phyloP scores from a whole-genome alignment of 2,329 filamentous ascomycete genomes.

The Colletotrichum chrysophilum region DNA sequence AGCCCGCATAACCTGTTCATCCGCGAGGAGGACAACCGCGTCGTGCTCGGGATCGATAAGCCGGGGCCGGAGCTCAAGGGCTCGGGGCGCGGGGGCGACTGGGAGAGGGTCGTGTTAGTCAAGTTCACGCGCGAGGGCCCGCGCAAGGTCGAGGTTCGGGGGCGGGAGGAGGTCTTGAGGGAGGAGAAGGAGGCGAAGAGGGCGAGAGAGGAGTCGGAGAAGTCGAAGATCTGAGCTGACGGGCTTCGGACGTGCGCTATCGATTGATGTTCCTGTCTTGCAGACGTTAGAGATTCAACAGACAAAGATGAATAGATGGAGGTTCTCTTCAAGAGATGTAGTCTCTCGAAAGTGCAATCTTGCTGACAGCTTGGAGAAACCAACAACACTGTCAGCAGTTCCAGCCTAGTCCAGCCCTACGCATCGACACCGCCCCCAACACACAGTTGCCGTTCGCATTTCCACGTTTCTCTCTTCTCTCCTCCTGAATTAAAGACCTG shows the following conservation, averaged over 20 bases:
- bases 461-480: not conserved
- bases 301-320: not conserved
- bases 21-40: slow-evolving; percentile 47
- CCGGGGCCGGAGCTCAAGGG: slow-evolving; percentile 60
- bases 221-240: not conserved
- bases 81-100: slow-evolving; percentile 57
- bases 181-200: slow-evolving; percentile 44
- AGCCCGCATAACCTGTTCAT: slow-evolving; percentile 56
- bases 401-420: not conserved
- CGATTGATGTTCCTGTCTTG: not conserved
- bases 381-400: not conserved
- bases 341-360: not conserved
- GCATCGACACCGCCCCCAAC: not conserved
- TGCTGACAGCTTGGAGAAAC: not conserved
- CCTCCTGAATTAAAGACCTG: not conserved
- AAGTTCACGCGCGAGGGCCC: slow-evolving; percentile 57
- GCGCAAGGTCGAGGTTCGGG: slow-evolving; percentile 56
- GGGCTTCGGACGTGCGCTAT: no score
- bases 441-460: not conserved
- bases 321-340: rapidly evolving
- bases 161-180: slow-evolving; percentile 52
- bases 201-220: slow-evolving; percentile 12
- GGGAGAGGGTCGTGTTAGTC: slow-evolving; percentile 63
- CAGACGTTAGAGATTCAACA: not conserved
- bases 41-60: slow-evolving; percentile 62